A percentile compares a stretch with the other conserved stretches of the same genome.
phyloP scores from a whole-genome alignment of 179 eudicot genomes.

The Carnegiea gigantea region DNA sequence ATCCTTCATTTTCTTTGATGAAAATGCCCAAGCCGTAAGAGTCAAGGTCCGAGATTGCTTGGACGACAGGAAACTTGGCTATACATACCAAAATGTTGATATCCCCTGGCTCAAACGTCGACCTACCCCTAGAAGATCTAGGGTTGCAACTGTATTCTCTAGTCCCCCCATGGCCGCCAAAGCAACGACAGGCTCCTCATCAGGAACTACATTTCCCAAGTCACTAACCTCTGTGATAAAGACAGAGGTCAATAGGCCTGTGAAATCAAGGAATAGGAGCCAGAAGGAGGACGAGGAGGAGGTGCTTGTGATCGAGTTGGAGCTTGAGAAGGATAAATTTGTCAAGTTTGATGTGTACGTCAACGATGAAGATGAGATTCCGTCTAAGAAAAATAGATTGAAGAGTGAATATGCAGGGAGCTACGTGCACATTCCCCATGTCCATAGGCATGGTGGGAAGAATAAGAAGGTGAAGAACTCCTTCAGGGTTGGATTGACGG shows the following conservation, averaged over 20 bases:
- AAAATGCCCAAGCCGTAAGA: background rate
- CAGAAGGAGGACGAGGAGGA: slow-evolving; percentile 15
- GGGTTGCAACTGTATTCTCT: background rate
- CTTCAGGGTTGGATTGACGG: slow-evolving; percentile 42
- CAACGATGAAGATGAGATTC: slow-evolving; percentile 17
- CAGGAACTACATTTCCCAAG: slow-evolving; percentile 19
- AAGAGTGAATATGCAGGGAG: slow-evolving; percentile 66
- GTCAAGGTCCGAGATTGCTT: background rate
- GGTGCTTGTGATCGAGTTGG: slow-evolving; percentile 16
- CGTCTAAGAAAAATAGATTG: slow-evolving; percentile 12
- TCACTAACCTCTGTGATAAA: slow-evolving; percentile 1
- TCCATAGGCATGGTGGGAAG: slow-evolving; percentile 31
- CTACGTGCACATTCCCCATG: slow-evolving; percentile 51
- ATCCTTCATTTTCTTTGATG: background rate
- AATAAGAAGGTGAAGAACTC: slow-evolving; percentile 27
- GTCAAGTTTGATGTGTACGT: slow-evolving; percentile 53
- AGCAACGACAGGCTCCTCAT: background rate
- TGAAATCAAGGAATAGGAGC: background rate
- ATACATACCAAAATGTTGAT: background rate
- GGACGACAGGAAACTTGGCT: background rate
- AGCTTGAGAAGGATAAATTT: background rate
- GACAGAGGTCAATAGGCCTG: background rate
- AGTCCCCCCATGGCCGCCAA: background rate
- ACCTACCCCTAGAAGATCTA: background rate
- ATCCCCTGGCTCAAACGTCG: background rate